Percentiles rank a stretch among this genome's conserved stretches.
Evolutionary conservation across 345 rosid genomes (phyloP).

Genomic region (Hypericum perforatum): DNA sequence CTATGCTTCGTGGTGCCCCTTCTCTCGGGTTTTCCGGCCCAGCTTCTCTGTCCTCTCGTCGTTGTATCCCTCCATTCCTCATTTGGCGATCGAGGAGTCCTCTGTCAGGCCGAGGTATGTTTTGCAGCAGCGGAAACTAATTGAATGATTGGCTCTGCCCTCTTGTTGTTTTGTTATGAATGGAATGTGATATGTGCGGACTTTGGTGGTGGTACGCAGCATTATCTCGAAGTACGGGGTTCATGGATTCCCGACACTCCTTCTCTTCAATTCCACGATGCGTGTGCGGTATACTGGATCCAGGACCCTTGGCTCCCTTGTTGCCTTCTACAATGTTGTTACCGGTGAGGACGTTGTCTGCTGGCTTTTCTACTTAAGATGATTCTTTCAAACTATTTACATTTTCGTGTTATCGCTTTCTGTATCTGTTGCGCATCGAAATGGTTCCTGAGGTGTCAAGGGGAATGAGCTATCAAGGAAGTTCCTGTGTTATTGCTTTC

Average conservation of each 20-base stretch:
- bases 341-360: constrained; percentile 39
- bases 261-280: constrained; percentile 69
- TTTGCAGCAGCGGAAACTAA: too few species aligned
- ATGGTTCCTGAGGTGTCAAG: constrained; percentile 6
- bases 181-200: constrained; percentile 1
- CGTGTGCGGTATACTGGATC: constrained; percentile 59
- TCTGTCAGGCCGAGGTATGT: constrained; percentile 75
- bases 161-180: constrained; percentile 2
- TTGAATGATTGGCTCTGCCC: constrained; percentile 2
- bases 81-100: constrained; percentile 75
- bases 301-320: constrained; percentile 60
- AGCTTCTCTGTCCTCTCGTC: constrained; percentile 57
- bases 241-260: constrained; percentile 84
- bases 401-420: not conserved
- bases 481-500: too few species aligned
- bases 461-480: too few species aligned
- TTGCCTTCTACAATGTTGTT: constrained; percentile 55
- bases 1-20: constrained; percentile 96
- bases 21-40: constrained; percentile 64
- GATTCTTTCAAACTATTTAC: not conserved
- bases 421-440: too few species aligned
- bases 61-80: constrained; percentile 55
- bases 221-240: constrained; percentile 89
- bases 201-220: constrained; percentile 34
- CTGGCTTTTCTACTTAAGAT: not conserved